These are phyloP conservation scores for Ogataea thermomethanolica DNA, from an alignment of 805 yeast genomes.

Conservation along the genomic window DNA sequence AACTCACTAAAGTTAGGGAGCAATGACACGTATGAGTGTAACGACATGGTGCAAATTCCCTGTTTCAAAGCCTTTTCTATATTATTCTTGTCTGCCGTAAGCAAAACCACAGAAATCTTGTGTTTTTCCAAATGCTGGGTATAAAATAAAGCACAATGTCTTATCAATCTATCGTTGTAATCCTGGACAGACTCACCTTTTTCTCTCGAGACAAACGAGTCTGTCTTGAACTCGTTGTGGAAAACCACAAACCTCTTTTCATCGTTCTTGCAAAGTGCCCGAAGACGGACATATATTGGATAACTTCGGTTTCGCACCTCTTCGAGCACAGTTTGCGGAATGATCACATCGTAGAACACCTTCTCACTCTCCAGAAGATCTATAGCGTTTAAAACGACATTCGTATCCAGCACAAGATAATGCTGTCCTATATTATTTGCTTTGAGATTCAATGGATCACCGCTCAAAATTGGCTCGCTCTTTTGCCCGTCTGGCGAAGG, in stretches of 20 bases:
- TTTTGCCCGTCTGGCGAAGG: slow-evolving; percentile 66
- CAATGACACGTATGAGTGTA: slow-evolving; percentile 66
- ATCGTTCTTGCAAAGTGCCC: slow-evolving; percentile 70
- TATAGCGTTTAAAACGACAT: slow-evolving; percentile 81
- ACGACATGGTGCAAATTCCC: slow-evolving; percentile 51
- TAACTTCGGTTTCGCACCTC: slow-evolving; percentile 85
- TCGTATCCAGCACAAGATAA: slow-evolving; percentile 83
- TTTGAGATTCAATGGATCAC: slow-evolving; percentile 48
- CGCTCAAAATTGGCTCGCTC: slow-evolving; percentile 66
- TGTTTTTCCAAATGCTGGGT: slow-evolving; percentile 51
- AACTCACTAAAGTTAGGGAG: slow-evolving; percentile 73
- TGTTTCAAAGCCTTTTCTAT: slow-evolving; percentile 51
- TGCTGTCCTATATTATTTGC: slow-evolving; percentile 55
- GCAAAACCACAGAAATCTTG: slow-evolving; percentile 47
- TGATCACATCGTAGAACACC: slow-evolving; percentile 81
- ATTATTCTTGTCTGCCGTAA: slow-evolving; percentile 79
- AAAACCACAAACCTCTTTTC: slow-evolving; percentile 85
- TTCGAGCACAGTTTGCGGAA: slow-evolving; percentile 94
- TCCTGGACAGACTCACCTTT: slow-evolving; percentile 77
- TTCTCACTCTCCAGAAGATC: slow-evolving; percentile 78
- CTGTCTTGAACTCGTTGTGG: slow-evolving; percentile 84
- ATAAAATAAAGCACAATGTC: slow-evolving; percentile 73
- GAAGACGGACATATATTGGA: slow-evolving; percentile 81
- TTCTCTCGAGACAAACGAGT: slow-evolving; percentile 61
- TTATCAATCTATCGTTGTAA: slow-evolving; percentile 86